phyloP scores from a whole-genome alignment of 2,329 filamentous ascomycete genomes.

The Ceratocystis alfenasii region DNA sequence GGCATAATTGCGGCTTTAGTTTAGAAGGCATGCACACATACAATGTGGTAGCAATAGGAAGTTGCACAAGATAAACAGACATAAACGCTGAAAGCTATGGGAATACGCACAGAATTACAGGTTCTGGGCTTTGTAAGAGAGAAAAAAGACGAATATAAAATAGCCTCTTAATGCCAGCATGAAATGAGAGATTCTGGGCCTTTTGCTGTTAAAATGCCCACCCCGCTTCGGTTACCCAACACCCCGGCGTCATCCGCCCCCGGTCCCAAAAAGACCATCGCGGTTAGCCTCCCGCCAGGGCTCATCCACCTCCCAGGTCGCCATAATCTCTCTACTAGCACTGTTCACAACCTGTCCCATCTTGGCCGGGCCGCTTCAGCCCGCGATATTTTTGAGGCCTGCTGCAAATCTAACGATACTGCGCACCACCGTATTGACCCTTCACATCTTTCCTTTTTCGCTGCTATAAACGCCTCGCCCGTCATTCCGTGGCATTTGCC shows the following conservation, averaged over 20 bases:
- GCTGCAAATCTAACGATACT: constrained; percentile 32
- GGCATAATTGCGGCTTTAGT: no score
- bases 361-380: constrained; percentile 21
- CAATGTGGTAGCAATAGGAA: no score
- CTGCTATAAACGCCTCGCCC: constrained; percentile 32
- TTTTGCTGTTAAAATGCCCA: no score
- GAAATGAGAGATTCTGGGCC: no score
- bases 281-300: background rate
- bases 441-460: constrained; percentile 31
- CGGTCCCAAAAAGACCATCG: background rate
- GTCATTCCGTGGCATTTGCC: constrained; percentile 31
- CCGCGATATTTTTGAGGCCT: constrained; percentile 30
- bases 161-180: no score
- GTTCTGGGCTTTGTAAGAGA: no score
- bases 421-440: constrained; percentile 30
- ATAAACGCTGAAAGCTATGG: no score
- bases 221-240: no score
- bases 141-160: no score
- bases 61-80: no score
- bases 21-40: no score
- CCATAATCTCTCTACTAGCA: constrained; percentile 14
- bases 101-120: no score
- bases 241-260: background rate
- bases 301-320: constrained; percentile 15
- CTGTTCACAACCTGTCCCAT: constrained; percentile 14